A percentile compares a stretch with the other conserved stretches of the same genome.
These are phyloP conservation scores for Clavispora vitiphila DNA, from an alignment of 805 yeast species.

Conservation along the genomic window DNA sequence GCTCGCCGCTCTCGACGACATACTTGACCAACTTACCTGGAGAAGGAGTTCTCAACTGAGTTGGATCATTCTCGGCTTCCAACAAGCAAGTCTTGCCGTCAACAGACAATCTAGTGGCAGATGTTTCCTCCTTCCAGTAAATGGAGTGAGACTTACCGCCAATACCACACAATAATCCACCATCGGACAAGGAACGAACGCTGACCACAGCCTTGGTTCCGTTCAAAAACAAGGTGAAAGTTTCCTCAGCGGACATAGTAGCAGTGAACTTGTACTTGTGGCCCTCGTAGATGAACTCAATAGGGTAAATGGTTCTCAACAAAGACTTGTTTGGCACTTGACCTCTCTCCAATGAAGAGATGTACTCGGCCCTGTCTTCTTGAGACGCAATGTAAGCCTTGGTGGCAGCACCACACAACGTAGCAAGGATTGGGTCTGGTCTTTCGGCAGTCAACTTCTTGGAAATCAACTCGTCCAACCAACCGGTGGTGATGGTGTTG, in stretches of 20 bases:
- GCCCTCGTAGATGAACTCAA: slow-evolving; percentile 95
- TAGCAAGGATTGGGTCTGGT: slow-evolving; percentile 88
- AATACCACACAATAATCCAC: slow-evolving; percentile 82
- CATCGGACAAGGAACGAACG: slow-evolving; percentile 86
- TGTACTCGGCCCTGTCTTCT: slow-evolving; percentile 63
- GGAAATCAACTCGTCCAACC: slow-evolving; percentile 95
- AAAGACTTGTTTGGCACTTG: slow-evolving; percentile 84
- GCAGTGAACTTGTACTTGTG: slow-evolving; percentile 91
- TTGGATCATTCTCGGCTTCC: slow-evolving; percentile 96
- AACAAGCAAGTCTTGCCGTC: slow-evolving; percentile 92
- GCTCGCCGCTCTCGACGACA: slow-evolving; percentile 94
- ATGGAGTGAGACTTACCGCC: slow-evolving; percentile 93
- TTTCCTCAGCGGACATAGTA: slow-evolving; percentile 82
- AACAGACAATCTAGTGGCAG: slow-evolving; percentile 90
- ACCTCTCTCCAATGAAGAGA: slow-evolving; percentile 82
- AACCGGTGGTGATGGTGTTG: slow-evolving; percentile 96
- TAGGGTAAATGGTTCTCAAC: slow-evolving; percentile 82
- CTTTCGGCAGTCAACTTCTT: slow-evolving; percentile 94
- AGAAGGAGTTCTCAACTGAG: slow-evolving; percentile 96
- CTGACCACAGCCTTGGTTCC: slow-evolving; percentile 89
- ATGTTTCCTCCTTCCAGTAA: slow-evolving; percentile 97
- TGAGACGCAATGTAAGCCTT: slow-evolving; percentile 81
- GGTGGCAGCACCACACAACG: slow-evolving; percentile 96
- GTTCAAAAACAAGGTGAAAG: slow-evolving; percentile 84
- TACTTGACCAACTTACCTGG: slow-evolving; percentile 96